Conservation (phyloP, 2,329 filamentous ascomycete genomes). For the Elsinoe arachidis region DNA sequence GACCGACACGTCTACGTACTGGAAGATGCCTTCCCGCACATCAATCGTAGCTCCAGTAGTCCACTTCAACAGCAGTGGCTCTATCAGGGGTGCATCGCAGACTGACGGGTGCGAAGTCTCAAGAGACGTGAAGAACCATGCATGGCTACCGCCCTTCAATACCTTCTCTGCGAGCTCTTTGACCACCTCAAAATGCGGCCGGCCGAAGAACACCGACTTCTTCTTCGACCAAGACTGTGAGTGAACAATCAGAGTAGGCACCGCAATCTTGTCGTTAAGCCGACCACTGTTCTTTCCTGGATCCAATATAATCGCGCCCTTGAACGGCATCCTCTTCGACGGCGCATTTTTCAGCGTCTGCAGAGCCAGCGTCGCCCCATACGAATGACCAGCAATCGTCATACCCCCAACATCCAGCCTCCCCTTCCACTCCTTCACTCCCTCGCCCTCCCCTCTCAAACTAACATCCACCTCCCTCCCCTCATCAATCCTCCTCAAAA, state of each 20-base stretch:
- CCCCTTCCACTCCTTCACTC: conserved; percentile 42
- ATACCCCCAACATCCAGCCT: conserved; percentile 49
- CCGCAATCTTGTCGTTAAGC: conserved; percentile 50
- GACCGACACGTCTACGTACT: conserved; percentile 52
- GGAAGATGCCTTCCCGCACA: conserved; percentile 46
- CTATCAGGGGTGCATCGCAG: conserved; percentile 57
- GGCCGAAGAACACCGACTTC: conserved; percentile 51
- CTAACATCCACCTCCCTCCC: conserved; percentile 35
- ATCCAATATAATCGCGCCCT: conserved; percentile 54
- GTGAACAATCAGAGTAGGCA: conserved; percentile 54
- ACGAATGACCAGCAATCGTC: conserved; percentile 55
- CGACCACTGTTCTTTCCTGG: conserved; percentile 57
- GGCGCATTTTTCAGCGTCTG: conserved; percentile 48
- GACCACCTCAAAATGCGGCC: conserved; percentile 57
- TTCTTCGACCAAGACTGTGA: conserved; percentile 56
- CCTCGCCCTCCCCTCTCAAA: conserved; percentile 39
- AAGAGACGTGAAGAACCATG: conserved; percentile 16
- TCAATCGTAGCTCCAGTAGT: conserved; percentile 54
- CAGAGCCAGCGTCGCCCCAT: conserved; percentile 56
- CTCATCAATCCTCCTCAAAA: conserved; percentile 33
- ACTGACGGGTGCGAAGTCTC: conserved; percentile 49
- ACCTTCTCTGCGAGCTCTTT: conserved; percentile 45
- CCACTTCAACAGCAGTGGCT: conserved; percentile 52
- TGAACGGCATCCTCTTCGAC: conserved; percentile 38
- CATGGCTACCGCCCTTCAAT: conserved; percentile 15